Evolutionary conservation across 768 basidiomycete species (phyloP), one percentile per base, ranked within the genome.

Genomic region (Imleria badia): DNA sequence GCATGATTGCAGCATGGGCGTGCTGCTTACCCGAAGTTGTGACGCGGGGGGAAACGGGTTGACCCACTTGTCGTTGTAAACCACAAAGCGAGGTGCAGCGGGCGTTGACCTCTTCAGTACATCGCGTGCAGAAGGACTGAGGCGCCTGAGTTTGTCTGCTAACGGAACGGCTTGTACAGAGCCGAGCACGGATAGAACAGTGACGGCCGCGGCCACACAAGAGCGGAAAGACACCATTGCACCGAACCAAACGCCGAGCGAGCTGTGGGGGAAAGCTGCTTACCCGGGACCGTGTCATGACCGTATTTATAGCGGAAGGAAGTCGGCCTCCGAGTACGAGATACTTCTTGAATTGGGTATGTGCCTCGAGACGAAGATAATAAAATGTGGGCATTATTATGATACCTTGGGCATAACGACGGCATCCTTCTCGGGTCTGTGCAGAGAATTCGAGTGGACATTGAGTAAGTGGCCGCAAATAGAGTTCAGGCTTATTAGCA

Each of bases 41-140:
- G 81, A 73, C 9, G 72, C 69, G 2, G 73, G 61, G 5, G 85
- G 83, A 5, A 66, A 65, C 0, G 80, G 79, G 44, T 73, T 71
- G 29, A 78, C 71, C 52, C 66, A 82, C 40, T 54, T 60, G 59
- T 78, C 76, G 46, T 71, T 73, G 60, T 78, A 78, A 26, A 71
- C 63, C 11, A 76, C 60, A 33, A 74, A 86, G 62, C 79, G 76
- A 41, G 85, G 84, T 5, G 81, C 74, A 22, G 76, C 75, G 0
- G 78, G 74, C 1, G 46, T 54, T 2, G 58, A 56, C 26, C 46
- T 53, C 51, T 48, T 55, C 54, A 67, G 20, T 20, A 68, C 17
- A 34, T 61, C 59, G 38, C 60, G 66, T 47, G 67, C 66, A 15
- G 64, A 46, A 8, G 59, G 56, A 52, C 60, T 68, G 43, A 68